phyloP scores from a whole-genome alignment of 495 filamentous ascomycete genomes.

The Annulohypoxylon nitens region DNA sequence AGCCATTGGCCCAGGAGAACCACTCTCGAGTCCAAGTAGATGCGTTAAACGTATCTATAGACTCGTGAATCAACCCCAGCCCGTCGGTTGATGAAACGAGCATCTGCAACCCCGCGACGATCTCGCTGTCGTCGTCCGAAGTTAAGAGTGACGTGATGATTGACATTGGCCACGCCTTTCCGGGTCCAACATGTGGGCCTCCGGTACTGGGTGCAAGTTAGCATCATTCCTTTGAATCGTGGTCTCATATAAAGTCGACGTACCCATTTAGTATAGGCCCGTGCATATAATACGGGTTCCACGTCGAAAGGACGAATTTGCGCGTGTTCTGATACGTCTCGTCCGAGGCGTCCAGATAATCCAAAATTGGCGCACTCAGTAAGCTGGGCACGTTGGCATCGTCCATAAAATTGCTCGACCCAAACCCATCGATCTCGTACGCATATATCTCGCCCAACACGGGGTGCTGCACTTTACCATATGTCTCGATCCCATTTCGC shows the following conservation, averaged over 20 bases:
- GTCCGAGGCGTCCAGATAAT: conserved; percentile 63
- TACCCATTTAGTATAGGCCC: conserved; percentile 68
- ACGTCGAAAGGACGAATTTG: conserved; percentile 63
- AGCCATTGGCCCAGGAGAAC: conserved; percentile 72
- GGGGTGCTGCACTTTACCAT: conserved; percentile 63
- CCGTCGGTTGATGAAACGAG: conserved; percentile 68
- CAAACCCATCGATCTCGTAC: conserved; percentile 72
- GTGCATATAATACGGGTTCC: conserved; percentile 72
- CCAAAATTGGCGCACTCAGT: conserved; percentile 67
- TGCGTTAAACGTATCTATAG: conserved; percentile 51
- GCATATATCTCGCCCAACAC: conserved; percentile 68
- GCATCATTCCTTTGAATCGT: conserved; percentile 55
- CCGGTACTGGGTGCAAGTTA: conserved; percentile 67
- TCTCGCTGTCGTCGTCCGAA: conserved; percentile 66
- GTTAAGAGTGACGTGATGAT: conserved; percentile 69
- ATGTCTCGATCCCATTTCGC: conserved; percentile 60
- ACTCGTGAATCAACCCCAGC: conserved; percentile 59
- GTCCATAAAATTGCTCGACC: conserved; percentile 74
- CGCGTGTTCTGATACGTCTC: conserved; percentile 69
- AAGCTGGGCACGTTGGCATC: conserved; percentile 74
- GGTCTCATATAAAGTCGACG: conserved; percentile 43
- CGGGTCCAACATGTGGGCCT: conserved; percentile 67
- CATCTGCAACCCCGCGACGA: conserved; percentile 61
- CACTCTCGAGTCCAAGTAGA: conserved; percentile 65
- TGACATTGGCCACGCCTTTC: conserved; percentile 70